Base-by-base conservation (phyloP, 306 rosid species). In the Luffa acutangula region DNA sequence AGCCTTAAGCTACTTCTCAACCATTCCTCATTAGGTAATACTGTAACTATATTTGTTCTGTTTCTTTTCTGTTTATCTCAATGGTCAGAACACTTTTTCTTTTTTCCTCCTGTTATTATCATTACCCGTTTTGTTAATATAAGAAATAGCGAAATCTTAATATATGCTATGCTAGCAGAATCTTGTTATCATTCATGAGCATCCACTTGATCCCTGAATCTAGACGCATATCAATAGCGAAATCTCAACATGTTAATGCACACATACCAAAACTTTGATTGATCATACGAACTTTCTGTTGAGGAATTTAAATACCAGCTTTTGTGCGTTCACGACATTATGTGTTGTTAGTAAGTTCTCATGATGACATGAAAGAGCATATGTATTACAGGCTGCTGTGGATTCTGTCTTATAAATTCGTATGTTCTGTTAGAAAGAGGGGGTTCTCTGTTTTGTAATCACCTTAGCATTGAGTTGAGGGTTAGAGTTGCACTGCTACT, bases 1-100 rank as follows among this genome's bases (percentile, higher is more conserved):
- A 95, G 75, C 91, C 91, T 2, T 89, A 87, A 25, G 80, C 73
- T 73, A 45, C 41, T 20, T 57, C 17, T 52, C 5, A 21, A 79
- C 51, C 74, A 73, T 73, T 73, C 43, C 60, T 82, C 21, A 36
- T 63, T 63, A 36, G 81, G 81, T 64, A 78, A 78, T 58, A 31
- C 18, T 4, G 4, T 0, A 10, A 78, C 21, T 43, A 62, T 33
- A 25, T 78, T 51, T 76, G 3, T 17, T 3, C 17, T 7, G 15
- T 80, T 60, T 34, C 14, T 6, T 48, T 72, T 59, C 52, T 11
- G 72, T 59, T n/a, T 70, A 13, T 21, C 56, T 10, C 76, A 70
- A 45, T n/a, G 10, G 59, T 25, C 54, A 1, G 43, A 25, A 25
- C 31, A 25, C 31, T 25, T 25, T 25, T 25, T 25, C 31, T 25